These are phyloP conservation scores for Cadophora malorum DNA, from an alignment of 2,329 filamentous ascomycete genomes.

Conservation along the genomic window DNA sequence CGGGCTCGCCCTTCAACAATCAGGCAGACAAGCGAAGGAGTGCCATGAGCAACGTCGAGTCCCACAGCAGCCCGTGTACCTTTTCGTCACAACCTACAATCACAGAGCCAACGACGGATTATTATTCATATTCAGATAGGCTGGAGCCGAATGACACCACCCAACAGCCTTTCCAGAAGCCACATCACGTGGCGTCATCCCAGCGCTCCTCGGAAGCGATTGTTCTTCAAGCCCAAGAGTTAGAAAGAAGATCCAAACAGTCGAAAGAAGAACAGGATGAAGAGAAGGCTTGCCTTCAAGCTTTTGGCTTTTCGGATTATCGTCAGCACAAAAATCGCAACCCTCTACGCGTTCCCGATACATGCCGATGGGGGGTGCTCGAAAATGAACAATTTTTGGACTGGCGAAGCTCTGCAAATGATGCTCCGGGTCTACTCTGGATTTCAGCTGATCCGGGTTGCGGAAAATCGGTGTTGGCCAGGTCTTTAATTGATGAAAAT, in stretches of 20 bases:
- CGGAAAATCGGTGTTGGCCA: constrained; percentile 48
- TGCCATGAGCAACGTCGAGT: background rate
- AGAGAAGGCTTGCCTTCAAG: background rate
- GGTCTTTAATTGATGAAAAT: background rate
- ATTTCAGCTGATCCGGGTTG: constrained; percentile 50
- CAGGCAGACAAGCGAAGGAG: background rate
- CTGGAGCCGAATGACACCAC: background rate
- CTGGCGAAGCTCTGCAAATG: constrained; percentile 39
- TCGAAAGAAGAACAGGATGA: background rate
- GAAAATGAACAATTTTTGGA: constrained; percentile 42
- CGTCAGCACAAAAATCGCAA: background rate
- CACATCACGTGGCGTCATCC: background rate
- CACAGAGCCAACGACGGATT: background rate
- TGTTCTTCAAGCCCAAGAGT: background rate
- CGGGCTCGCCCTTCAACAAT: background rate
- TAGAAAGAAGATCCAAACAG: background rate
- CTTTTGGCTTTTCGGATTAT: background rate
- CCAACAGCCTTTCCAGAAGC: background rate
- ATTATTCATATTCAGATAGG: background rate
- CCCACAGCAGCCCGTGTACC: background rate
- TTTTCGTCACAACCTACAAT: background rate
- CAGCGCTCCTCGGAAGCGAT: background rate
- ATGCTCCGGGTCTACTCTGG: constrained; percentile 42
- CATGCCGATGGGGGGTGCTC: constrained; percentile 27
- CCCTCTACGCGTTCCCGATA: background rate